These are phyloP conservation scores for Oryza officinalis DNA, from an alignment of 176 grass and related monocot species.

Conservation along the genomic window DNA sequence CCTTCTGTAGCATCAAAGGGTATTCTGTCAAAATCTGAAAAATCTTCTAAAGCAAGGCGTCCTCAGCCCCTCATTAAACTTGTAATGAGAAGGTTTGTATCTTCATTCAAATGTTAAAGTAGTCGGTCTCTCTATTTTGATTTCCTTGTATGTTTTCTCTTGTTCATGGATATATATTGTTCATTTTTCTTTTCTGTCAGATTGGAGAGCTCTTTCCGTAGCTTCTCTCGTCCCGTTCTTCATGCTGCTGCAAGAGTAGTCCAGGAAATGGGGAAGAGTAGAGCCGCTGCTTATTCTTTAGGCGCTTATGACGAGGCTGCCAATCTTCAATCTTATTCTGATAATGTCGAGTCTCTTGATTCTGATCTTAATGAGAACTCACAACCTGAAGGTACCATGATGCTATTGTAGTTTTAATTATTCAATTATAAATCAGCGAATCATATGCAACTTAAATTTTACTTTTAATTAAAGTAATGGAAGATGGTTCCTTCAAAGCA, in stretches of 20 bases:
- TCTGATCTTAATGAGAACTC: slow-evolving; percentile 75
- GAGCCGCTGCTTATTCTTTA: slow-evolving; percentile 88
- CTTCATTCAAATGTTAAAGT: slow-evolving; percentile 28
- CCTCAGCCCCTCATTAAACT: slow-evolving; percentile 96
- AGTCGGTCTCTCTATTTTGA: slow-evolving; percentile 17
- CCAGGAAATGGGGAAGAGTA: slow-evolving; percentile 99
- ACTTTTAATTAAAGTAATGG: not conserved
- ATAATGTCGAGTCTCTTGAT: slow-evolving; percentile 77
- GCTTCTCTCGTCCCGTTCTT: slow-evolving; percentile 93
- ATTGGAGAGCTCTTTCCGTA: slow-evolving; percentile 96
- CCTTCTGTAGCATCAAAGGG: slow-evolving; percentile 86
- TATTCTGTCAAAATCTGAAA: slow-evolving; percentile 70
- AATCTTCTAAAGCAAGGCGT: slow-evolving; percentile 87
- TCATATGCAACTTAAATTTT: not conserved
- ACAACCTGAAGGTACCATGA: slow-evolving; percentile 74
- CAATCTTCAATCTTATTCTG: slow-evolving; percentile 75
- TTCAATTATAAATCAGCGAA: slow-evolving; percentile 6
- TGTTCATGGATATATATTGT: slow-evolving; percentile 30
- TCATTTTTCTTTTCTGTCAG: slow-evolving; percentile 41
- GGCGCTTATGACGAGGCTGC: slow-evolving; percentile 87
- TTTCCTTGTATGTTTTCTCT: not conserved
- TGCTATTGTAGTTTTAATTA: slow-evolving; percentile 3
- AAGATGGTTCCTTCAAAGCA: not conserved
- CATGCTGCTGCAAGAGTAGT: slow-evolving; percentile 97
- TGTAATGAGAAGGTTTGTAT: slow-evolving; percentile 82